Conservation (phyloP, 257 asterid species). For the Solanum sejunctum region DNA sequence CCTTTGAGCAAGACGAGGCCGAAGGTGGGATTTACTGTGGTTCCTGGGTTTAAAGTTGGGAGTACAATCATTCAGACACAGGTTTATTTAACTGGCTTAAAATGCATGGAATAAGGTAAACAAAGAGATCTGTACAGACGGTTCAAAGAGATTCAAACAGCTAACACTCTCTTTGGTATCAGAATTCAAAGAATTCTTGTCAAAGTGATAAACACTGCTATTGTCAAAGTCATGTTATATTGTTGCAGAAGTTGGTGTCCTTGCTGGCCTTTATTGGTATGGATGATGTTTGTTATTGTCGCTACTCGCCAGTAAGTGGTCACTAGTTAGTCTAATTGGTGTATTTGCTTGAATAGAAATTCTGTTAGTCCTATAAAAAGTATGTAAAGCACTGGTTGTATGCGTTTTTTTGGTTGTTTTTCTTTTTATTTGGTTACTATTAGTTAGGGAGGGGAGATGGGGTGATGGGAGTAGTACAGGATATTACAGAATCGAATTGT, state of each 20-base stretch:
- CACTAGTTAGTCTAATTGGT: background rate
- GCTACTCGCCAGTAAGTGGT: background rate
- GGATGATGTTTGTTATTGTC: background rate
- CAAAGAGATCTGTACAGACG: background rate
- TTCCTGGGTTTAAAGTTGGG: constrained; percentile 86
- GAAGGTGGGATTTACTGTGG: constrained; percentile 74
- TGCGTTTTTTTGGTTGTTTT: background rate
- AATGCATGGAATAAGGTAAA: constrained; percentile 20
- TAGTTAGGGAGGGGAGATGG: background rate
- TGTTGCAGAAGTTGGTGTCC: background rate
- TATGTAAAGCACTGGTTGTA: background rate
- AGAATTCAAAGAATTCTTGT: background rate
- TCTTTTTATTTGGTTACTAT: background rate
- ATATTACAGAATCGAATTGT: background rate
- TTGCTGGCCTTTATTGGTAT: background rate
- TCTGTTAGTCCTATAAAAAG: background rate
- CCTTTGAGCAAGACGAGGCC: constrained; percentile 31
- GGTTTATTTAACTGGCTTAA: constrained; percentile 51
- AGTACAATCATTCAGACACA: constrained; percentile 65
- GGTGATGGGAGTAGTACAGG: background rate
- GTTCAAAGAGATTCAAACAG: background rate
- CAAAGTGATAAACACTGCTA: background rate
- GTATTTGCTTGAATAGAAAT: background rate
- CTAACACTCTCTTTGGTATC: background rate
- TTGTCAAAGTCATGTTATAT: background rate